Percentiles rank a stretch among this genome's conserved stretches.
These are phyloP conservation scores for Schizopora paradoxa DNA, from an alignment of 1,284 basidiomycete species.

Conservation along the genomic window DNA sequence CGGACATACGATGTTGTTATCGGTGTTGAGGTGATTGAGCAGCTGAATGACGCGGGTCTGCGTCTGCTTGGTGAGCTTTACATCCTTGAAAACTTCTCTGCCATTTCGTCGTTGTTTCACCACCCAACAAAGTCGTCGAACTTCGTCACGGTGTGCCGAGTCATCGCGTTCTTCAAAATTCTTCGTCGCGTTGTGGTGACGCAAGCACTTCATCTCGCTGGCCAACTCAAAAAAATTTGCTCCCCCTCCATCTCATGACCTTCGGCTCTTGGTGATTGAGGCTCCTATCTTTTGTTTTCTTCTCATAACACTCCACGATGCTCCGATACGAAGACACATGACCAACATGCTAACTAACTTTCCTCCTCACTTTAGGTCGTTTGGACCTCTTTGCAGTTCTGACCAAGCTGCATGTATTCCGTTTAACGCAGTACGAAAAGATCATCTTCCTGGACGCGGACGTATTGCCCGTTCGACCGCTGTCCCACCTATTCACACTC, in stretches of 20 bases:
- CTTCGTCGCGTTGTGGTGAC: too few relatives aligned
- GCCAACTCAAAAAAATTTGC: too few relatives aligned
- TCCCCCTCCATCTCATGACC: too few relatives aligned
- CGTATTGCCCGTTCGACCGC: conserved; percentile 81
- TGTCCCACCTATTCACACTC: conserved; percentile 83
- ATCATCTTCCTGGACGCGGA: conserved; percentile 96
- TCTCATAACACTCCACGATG: too few relatives aligned
- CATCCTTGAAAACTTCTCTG: conserved; percentile 7
- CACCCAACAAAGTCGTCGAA: too few relatives aligned
- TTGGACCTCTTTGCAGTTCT: conserved; percentile 88
- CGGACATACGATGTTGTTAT: conserved; percentile 81
- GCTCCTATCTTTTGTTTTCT: too few relatives aligned
- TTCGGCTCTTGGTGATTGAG: too few relatives aligned
- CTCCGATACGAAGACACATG: conserved; percentile 4
- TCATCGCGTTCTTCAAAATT: conserved; percentile 17
- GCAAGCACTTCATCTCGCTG: too few relatives aligned
- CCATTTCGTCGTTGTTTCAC: too few relatives aligned
- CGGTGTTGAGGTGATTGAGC: conserved; percentile 84
- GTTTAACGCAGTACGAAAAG: conserved; percentile 82
- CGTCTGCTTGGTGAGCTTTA: conserved; percentile 73
- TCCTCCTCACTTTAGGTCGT: conserved; percentile 55
- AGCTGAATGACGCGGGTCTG: conserved; percentile 59
- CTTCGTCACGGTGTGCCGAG: conserved; percentile 4
- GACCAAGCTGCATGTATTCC: conserved; percentile 94
- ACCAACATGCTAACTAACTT: conserved; percentile 8